These are phyloP conservation scores for Acer campestre DNA, from an alignment of 345 rosid species.

Conservation along the genomic window DNA sequence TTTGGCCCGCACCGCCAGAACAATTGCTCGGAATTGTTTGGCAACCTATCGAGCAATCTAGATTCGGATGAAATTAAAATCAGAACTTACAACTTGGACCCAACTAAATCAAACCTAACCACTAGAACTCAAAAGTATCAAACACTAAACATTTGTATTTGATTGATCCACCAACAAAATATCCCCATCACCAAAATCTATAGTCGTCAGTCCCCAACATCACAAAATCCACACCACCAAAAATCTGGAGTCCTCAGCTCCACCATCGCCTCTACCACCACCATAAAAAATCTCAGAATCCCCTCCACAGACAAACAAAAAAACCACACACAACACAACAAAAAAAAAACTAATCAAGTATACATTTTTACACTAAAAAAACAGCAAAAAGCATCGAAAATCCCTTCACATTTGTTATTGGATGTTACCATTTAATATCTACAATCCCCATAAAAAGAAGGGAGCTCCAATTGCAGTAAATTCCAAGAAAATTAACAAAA, in stretches of 20 bases:
- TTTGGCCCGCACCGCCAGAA: too few relatives aligned
- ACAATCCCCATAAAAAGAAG: conserved; percentile 27
- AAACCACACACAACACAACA: neutral
- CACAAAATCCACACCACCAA: too few relatives aligned
- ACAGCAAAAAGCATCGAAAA: neutral
- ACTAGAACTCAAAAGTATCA: too few relatives aligned
- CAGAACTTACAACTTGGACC: too few relatives aligned
- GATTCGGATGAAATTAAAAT: neutral
- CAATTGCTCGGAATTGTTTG: too few relatives aligned
- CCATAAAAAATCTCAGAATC: neutral
- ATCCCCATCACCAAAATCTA: too few relatives aligned
- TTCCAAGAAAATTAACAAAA: neutral
- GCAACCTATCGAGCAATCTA: too few relatives aligned
- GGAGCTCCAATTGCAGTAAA: neutral
- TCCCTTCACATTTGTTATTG: conserved; percentile 17
- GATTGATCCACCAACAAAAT: too few relatives aligned
- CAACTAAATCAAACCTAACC: too few relatives aligned
- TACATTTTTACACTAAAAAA: neutral
- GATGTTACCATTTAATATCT: conserved; percentile 23
- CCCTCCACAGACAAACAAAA: neutral
- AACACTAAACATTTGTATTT: too few relatives aligned
- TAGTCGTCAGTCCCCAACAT: too few relatives aligned
- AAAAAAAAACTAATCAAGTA: neutral
- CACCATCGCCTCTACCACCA: neutral
- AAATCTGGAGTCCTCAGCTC: too few relatives aligned